Evolutionary conservation across 176 grass and related monocot species (phyloP).

Genomic region (Phragmites australis): DNA sequence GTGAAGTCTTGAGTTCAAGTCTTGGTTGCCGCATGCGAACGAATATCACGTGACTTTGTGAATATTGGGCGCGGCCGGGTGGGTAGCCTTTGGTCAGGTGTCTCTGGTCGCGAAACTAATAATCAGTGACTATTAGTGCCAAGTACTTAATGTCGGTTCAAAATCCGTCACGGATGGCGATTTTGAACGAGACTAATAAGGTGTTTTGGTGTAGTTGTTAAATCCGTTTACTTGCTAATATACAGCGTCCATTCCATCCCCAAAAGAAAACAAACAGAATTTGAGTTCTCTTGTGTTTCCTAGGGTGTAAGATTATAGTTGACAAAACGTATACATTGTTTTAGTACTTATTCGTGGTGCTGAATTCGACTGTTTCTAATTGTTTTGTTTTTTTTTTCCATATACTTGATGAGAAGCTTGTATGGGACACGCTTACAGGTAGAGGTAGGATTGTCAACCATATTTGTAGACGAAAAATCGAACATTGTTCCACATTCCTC

Average conservation of each 20-base stretch:
- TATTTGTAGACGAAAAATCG: not conserved
- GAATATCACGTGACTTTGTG: too few relatives aligned
- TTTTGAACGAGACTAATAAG: too few relatives aligned
- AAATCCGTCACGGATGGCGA: too few relatives aligned
- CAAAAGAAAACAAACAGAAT: not conserved
- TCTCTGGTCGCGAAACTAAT: too few relatives aligned
- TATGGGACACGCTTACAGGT: not conserved
- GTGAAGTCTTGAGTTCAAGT: too few relatives aligned
- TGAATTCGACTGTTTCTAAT: not conserved
- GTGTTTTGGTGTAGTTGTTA: too few relatives aligned
- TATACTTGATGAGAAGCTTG: not conserved
- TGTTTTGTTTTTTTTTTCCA: not conserved
- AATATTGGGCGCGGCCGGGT: too few relatives aligned
- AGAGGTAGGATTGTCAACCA: not conserved
- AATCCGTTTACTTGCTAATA: slow-evolving; percentile 34
- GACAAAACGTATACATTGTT: not conserved
- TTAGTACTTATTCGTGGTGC: not conserved
- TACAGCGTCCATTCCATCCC: not conserved
- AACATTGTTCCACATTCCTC: not conserved
- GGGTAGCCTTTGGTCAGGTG: too few relatives aligned
- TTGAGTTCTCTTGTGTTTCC: not conserved
- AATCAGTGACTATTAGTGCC: too few relatives aligned
- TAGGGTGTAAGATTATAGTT: not conserved
- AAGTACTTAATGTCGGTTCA: too few relatives aligned
- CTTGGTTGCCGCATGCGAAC: too few relatives aligned